Evolutionary conservation across 192 early-diverging fungal species (phyloP).

Genomic region (Rhizophagus sp.): DNA sequence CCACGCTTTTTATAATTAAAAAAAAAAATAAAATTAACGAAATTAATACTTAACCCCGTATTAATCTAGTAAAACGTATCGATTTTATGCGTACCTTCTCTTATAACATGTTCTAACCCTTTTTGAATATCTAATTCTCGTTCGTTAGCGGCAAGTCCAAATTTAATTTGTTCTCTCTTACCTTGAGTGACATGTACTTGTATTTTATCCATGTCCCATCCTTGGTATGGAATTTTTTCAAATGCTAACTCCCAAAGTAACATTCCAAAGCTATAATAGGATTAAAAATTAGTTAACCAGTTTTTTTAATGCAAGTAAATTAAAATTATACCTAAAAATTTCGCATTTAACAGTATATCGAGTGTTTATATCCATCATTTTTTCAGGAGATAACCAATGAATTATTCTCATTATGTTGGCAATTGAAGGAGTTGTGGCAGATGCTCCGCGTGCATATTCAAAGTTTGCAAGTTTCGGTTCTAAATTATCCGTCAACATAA

Average conservation of each 20-base stretch:
- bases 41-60: too few relatives aligned
- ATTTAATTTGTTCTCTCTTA: neutral
- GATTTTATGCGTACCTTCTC: neutral
- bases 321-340: constrained; percentile 5
- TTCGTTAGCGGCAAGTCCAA: neutral
- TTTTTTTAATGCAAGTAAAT: neutral
- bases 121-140: neutral
- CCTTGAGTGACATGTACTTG: neutral
- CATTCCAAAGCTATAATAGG: too few relatives aligned
- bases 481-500: constrained; percentile 4
- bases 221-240: neutral
- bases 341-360: constrained; percentile 9
- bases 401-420: neutral
- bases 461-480: constrained; percentile 20
- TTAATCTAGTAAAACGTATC: neutral
- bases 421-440: neutral
- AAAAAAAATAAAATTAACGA: too few relatives aligned
- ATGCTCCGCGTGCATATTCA: neutral
- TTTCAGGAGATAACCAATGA: constrained; percentile 23
- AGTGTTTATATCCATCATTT: neutral
- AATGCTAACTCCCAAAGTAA: too few relatives aligned
- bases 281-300: too few relatives aligned
- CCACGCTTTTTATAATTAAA: neutral
- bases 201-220: neutral
- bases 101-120: neutral